Base-by-base conservation (phyloP, 371 early-diverging fungal species). In the Mortierella sp. region DNA sequence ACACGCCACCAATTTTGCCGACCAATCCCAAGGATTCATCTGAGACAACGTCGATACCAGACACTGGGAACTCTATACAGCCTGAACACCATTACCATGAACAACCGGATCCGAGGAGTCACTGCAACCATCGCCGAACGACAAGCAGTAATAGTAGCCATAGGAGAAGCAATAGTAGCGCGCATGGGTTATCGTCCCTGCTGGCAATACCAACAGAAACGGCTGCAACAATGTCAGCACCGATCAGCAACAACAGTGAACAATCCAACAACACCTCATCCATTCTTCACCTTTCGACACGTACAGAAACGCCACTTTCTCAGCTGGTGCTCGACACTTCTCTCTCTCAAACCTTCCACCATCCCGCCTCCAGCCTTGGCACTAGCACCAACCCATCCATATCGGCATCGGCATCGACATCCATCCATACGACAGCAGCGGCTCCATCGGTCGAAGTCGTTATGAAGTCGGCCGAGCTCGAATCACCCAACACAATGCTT, bases 401-500 rank as follows among this genome's bases (percentile, higher is more conserved):
- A 21, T 42, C 73, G 47, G 72, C 42, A 38, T 38, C 42, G 42
- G 42, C 42, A 38, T 38, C 42, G 42, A 5, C 42, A 19, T 45
- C 72, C 21, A 48, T n/a, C 50, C 31, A 42, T 11, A 55, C 54
- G n/a, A 21, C 73, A 14, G 47, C 58, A 19, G 31, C 72, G 26
- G 26, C 58, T 5, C 57, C 48, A 10, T 48, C n/a, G 16, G 34
- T 50, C 19, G 84, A 80, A 24, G 78, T 84, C 16, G 80, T 84
- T 16, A 65, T 80, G 60, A 84, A 84, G 31, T 63, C 84, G 8
- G 75, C 74, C 70, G 84, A 80, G 28, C 21, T 80, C 10, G 68
- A 74, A 38, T 80, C 84, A 3, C 78, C 73, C 28, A 57, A 70
- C 52, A 72, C 73, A 26, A 74, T 71, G 6, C 70, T 84, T 4